phyloP scores from a whole-genome alignment of 148 eudicot species.

The Vaccinium corymbosum region DNA sequence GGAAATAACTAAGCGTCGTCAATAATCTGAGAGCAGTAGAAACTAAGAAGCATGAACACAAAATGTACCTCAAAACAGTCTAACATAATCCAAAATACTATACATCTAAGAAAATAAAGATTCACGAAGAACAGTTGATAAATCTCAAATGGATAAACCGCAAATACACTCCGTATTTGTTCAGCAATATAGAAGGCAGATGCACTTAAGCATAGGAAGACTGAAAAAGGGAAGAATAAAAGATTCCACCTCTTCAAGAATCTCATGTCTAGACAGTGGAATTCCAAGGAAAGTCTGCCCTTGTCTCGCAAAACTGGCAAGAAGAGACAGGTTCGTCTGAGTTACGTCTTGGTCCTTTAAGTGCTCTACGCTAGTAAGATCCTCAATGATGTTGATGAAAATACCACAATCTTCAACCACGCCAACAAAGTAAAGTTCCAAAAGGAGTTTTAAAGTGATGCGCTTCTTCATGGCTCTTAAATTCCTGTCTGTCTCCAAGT shows the following conservation, averaged over 20 bases:
- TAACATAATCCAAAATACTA: neutral
- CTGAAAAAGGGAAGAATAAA: neutral
- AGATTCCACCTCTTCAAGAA: constrained; percentile 65
- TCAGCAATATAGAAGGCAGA: neutral
- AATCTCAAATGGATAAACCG: neutral
- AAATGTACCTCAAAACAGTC: neutral
- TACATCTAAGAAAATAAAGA: too few species aligned
- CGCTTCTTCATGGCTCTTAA: constrained; percentile 92
- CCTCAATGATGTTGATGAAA: constrained; percentile 74
- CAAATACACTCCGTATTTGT: neutral
- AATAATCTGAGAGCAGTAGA: neutral
- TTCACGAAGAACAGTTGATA: neutral
- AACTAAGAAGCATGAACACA: neutral
- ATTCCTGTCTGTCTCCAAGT: constrained; percentile 72
- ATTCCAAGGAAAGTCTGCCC: constrained; percentile 81
- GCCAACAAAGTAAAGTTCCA: constrained; percentile 93
- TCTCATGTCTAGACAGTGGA: constrained; percentile 67
- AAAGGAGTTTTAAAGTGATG: constrained; percentile 78
- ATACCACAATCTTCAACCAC: constrained; percentile 71
- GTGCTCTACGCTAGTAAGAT: constrained; percentile 76
- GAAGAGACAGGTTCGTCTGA: constrained; percentile 90
- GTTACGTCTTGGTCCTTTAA: constrained; percentile 87
- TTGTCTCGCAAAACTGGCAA: constrained; percentile 86
- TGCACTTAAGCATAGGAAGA: neutral
- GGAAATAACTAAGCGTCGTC: neutral